phyloP scores from a whole-genome alignment of 208 protist species.

The Naegleria lovaniensis region DNA sequence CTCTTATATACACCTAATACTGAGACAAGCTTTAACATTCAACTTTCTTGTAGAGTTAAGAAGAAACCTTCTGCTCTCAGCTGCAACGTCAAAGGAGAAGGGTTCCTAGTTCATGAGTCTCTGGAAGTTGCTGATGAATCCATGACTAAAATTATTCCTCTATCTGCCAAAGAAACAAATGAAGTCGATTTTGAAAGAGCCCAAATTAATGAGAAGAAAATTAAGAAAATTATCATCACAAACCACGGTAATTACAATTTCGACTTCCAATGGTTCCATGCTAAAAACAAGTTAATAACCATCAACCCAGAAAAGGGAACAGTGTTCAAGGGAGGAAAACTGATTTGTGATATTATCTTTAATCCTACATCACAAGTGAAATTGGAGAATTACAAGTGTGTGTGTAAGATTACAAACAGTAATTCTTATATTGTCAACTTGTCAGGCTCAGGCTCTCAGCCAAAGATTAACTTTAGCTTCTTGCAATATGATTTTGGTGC shows the following conservation, averaged over 20 bases:
- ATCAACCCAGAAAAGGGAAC: slow-evolving; percentile 59
- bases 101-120: slow-evolving; percentile 75
- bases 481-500: slow-evolving; percentile 79
- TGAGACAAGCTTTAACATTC: slow-evolving; percentile 84
- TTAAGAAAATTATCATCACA: slow-evolving; percentile 63
- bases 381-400: slow-evolving; percentile 60
- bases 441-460: slow-evolving; percentile 63
- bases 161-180: slow-evolving; percentile 26
- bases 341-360: slow-evolving; percentile 66
- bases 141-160: neutral
- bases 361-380: slow-evolving; percentile 60
- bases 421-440: slow-evolving; percentile 70
- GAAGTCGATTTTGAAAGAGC: slow-evolving; percentile 77
- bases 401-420: slow-evolving; percentile 70
- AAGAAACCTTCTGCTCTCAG: slow-evolving; percentile 75
- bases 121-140: slow-evolving; percentile 49
- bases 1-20: slow-evolving; percentile 73
- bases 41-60: slow-evolving; percentile 76
- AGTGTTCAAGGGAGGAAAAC: slow-evolving; percentile 58
- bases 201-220: slow-evolving; percentile 72
- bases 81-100: slow-evolving; percentile 92
- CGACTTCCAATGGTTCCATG: slow-evolving; percentile 63
- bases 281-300: slow-evolving; percentile 49
- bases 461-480: slow-evolving; percentile 74
- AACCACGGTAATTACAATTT: slow-evolving; percentile 81